A percentile compares a stretch with the other conserved stretches of the same genome.
Evolutionary conservation across 495 filamentous ascomycete species (phyloP).

Genomic region (Penicillium desertorum): DNA sequence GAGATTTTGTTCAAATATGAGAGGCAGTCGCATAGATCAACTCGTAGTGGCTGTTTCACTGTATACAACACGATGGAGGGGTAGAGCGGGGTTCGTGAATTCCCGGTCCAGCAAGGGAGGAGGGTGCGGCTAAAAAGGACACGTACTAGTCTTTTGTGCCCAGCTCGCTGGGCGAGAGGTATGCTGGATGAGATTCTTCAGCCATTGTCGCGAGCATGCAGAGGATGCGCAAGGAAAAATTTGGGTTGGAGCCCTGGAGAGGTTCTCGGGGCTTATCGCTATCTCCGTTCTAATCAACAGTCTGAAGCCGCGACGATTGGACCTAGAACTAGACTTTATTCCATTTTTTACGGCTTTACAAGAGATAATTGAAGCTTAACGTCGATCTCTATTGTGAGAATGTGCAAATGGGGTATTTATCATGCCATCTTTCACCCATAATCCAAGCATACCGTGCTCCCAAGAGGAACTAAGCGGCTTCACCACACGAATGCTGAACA

Average conservation of each 20-base stretch:
- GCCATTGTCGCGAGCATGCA: constrained; percentile 20
- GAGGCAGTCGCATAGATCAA: not conserved
- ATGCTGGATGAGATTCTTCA: constrained; percentile 37
- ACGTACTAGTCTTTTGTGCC: constrained; percentile 57
- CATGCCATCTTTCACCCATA: constrained; percentile 18
- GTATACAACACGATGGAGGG: constrained; percentile 16
- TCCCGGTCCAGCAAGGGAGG: too few relatives aligned
- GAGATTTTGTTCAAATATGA: not conserved
- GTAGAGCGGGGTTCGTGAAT: constrained; percentile 20
- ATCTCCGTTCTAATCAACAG: constrained; percentile 3
- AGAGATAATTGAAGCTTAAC: constrained; percentile 6
- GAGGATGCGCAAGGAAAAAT: constrained; percentile 20
- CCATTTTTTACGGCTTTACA: not conserved
- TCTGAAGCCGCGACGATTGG: not conserved
- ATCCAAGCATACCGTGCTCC: constrained; percentile 6
- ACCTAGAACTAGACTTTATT: constrained; percentile 1
- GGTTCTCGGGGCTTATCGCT: constrained; percentile 21
- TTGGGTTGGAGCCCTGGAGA: constrained; percentile 13
- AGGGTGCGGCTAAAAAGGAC: not conserved
- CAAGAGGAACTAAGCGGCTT: not conserved
- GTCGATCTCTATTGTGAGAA: constrained; percentile 28
- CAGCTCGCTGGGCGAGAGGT: constrained; percentile 52
- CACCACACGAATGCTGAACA: constrained; percentile 5
- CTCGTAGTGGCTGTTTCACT: not conserved
- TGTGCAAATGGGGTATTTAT: constrained; percentile 32